phyloP scores from a whole-genome alignment of 2,329 filamentous ascomycete genomes.

The Scytalidium lignicola region DNA sequence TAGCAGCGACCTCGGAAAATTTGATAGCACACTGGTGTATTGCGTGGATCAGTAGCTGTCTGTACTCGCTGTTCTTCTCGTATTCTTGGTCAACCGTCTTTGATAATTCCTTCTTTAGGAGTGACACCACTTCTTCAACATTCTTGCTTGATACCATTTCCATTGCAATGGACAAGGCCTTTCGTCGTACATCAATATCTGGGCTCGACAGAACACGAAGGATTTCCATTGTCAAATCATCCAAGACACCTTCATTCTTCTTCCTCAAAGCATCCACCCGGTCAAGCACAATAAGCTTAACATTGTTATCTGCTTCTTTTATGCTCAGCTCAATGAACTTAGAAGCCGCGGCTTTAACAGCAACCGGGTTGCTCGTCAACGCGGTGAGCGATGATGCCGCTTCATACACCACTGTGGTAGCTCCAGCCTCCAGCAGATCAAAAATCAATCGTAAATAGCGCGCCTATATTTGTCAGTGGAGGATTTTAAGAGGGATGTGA shows the following conservation, averaged over 20 bases:
- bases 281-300: constrained; percentile 96
- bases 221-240: constrained; percentile 96
- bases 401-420: constrained; percentile 95
- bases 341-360: constrained; percentile 89
- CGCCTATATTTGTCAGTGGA: constrained; percentile 48
- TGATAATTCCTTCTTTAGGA: constrained; percentile 94
- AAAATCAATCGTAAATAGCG: constrained; percentile 93
- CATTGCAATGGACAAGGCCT: constrained; percentile 82
- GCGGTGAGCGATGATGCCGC: constrained; percentile 92
- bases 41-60: constrained; percentile 89
- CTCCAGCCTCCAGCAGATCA: constrained; percentile 86
- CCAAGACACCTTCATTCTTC: constrained; percentile 85
- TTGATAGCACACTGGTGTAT: constrained; percentile 99
- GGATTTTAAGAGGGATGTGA: background rate
- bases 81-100: constrained; percentile 99
- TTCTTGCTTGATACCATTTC: constrained; percentile 99
- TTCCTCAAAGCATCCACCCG: constrained; percentile 82
- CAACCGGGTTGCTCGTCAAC: constrained; percentile 92
- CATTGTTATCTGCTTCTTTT: constrained; percentile 97
- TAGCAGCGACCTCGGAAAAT: constrained; percentile 95
- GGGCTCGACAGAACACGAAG: constrained; percentile 90
- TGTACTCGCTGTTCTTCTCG: constrained; percentile 95
- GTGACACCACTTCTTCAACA: constrained; percentile 91
- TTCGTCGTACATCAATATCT: constrained; percentile 91
- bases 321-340: constrained; percentile 98